Conservation (phyloP, 257 asterid genomes). For the Solanum virginianum region DNA sequence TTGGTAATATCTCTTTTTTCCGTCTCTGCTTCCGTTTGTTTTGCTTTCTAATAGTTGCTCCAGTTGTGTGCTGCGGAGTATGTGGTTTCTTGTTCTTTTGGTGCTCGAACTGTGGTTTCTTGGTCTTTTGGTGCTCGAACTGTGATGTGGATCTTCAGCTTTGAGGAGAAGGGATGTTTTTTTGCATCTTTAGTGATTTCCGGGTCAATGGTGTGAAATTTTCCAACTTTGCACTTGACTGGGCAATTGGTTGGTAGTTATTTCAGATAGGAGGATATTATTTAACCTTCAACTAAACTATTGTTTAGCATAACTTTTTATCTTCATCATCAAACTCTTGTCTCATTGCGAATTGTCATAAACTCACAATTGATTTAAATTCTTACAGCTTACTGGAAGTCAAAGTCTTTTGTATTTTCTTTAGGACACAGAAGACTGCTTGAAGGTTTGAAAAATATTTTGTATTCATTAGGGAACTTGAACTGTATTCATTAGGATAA, state of each 20-base stretch:
- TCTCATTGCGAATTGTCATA: neutral
- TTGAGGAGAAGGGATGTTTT: neutral
- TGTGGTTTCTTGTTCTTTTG: neutral
- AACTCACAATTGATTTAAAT: neutral
- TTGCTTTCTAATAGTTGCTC: neutral
- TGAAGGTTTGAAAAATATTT: neutral
- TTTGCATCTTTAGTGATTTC: neutral
- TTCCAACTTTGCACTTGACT: neutral
- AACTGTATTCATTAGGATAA: neutral
- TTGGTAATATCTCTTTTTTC: neutral
- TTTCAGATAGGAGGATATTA: neutral
- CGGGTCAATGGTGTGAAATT: neutral
- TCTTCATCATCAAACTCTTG: neutral
- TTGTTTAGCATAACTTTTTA: neutral
- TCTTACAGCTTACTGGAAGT: neutral
- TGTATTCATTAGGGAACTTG: neutral
- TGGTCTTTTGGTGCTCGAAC: neutral
- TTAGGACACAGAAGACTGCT: neutral
- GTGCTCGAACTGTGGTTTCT: neutral
- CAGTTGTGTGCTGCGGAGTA: neutral
- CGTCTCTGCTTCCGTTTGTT: neutral
- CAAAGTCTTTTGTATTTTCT: neutral
- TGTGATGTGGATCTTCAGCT: neutral
- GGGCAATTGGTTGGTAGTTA: neutral
- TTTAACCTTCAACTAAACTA: neutral